phyloP scores from a whole-genome alignment of 2,329 filamentous ascomycete genomes.

The Cytospora piceae region DNA sequence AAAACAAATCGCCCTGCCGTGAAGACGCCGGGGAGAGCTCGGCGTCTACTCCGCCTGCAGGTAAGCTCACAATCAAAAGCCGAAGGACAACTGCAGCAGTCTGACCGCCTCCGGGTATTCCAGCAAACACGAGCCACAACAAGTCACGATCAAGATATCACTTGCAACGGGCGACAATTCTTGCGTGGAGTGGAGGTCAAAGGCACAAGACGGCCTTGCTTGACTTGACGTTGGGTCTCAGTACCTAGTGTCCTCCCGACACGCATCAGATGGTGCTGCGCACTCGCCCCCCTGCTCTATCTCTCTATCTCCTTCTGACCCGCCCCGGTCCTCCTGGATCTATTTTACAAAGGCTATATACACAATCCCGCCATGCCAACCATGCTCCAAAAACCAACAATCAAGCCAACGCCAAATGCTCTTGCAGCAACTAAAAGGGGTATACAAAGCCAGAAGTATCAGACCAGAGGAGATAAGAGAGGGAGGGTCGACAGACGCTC shows the following conservation, averaged over 20 bases:
- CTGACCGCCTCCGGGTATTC: conserved; percentile 8
- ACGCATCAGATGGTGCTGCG: not conserved
- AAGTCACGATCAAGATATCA: not conserved
- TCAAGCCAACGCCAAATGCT: conserved; percentile 25
- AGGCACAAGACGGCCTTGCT: conserved; percentile 4
- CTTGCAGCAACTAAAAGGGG: conserved; percentile 12
- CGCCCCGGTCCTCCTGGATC: conserved; percentile 10
- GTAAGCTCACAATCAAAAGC: conserved; percentile 6
- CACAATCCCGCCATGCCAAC: conserved; percentile 11
- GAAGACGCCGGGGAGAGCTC: not conserved
- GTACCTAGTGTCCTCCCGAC: conserved; percentile 3
- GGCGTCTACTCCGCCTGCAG: not conserved
- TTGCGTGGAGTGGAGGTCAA: not conserved
- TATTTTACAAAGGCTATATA: conserved; percentile 20
- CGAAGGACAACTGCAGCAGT: conserved; percentile 2
- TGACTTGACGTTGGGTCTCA: conserved; percentile 9
- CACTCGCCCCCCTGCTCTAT: not conserved
- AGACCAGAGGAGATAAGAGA: conserved; percentile 9
- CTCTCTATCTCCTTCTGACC: conserved; percentile 1
- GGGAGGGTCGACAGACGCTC: not conserved
- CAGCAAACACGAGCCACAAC: not conserved
- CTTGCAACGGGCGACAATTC: not conserved
- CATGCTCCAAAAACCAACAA: conserved; percentile 12
- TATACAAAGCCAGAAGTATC: conserved; percentile 23
- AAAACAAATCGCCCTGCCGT: not conserved